These are phyloP conservation scores for Boletus rubropictus DNA, from an alignment of 768 basidiomycete species.

Conservation along the genomic window DNA sequence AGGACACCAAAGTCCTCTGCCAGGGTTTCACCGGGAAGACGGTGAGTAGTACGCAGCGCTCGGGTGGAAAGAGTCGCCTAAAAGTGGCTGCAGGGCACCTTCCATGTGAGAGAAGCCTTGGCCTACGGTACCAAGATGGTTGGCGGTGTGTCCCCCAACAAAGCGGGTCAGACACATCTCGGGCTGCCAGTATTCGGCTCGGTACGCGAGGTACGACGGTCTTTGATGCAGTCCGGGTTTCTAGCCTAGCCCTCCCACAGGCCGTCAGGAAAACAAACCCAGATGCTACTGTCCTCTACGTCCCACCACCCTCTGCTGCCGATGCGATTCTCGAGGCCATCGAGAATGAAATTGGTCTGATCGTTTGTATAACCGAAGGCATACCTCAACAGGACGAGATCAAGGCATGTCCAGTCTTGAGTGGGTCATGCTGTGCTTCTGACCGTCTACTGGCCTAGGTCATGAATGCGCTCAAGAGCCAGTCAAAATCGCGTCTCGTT, in stretches of 20 bases:
- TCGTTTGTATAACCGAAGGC: slow-evolving; percentile 98
- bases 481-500: slow-evolving; percentile 91
- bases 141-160: slow-evolving; percentile 94
- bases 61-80: slow-evolving; percentile 1
- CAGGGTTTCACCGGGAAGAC: slow-evolving; percentile 97
- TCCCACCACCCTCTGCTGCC: slow-evolving; percentile 93
- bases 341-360: slow-evolving; percentile 94
- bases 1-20: slow-evolving; percentile 90
- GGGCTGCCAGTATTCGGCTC: slow-evolving; percentile 91
- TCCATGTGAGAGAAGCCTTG: slow-evolving; percentile 90
- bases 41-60: slow-evolving; percentile 37
- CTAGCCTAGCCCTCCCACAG: slow-evolving; percentile 35
- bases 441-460: slow-evolving; percentile 44
- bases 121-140: slow-evolving; percentile 97
- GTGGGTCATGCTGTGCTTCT: neutral
- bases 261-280: slow-evolving; percentile 83
- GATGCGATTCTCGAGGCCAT: slow-evolving; percentile 99
- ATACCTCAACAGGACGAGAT: slow-evolving; percentile 98
- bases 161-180: slow-evolving; percentile 92
- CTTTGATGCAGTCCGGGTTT: neutral
- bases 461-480: slow-evolving; percentile 87
- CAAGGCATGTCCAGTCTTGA: slow-evolving; percentile 44
- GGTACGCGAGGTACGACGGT: slow-evolving; percentile 69
- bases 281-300: slow-evolving; percentile 94
- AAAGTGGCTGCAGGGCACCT: slow-evolving; percentile 65